Evolutionary conservation across 2,329 filamentous ascomycete species (phyloP).

Genomic region (Sordariomycetes sp.): DNA sequence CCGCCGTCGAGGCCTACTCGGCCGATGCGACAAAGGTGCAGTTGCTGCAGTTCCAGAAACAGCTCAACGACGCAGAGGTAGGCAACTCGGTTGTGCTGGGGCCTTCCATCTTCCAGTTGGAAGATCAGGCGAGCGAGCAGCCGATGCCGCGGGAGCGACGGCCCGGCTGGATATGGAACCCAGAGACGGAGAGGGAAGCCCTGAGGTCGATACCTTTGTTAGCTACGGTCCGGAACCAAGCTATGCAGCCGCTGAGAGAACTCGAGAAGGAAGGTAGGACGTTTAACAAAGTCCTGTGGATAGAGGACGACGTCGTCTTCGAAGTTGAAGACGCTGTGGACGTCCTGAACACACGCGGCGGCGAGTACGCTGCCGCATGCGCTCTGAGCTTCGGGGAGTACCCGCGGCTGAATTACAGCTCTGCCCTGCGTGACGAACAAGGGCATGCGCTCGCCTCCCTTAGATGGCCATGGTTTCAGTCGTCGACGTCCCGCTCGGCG

Average conservation of each 20-base stretch:
- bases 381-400: constrained; percentile 16
- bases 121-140: background rate
- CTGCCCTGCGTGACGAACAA: constrained; percentile 41
- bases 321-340: constrained; percentile 45
- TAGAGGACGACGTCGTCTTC: constrained; percentile 54
- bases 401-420: constrained; percentile 28
- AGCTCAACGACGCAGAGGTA: constrained; percentile 52
- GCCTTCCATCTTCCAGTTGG: constrained; percentile 41
- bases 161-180: constrained; percentile 19
- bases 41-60: constrained; percentile 44
- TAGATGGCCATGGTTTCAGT: constrained; percentile 52
- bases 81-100: constrained; percentile 63
- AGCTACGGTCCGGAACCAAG: constrained; percentile 52
- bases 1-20: constrained; percentile 59
- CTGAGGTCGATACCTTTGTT: constrained; percentile 61
- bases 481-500: constrained; percentile 27
- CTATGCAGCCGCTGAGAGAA: constrained; percentile 48
- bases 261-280: constrained; percentile 37
- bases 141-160: background rate
- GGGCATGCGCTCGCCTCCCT: constrained; percentile 42
- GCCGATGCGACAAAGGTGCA: constrained; percentile 59
- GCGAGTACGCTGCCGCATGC: constrained; percentile 53
- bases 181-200: constrained; percentile 33
- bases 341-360: constrained; percentile 46
- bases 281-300: constrained; percentile 50